Evolutionary conservation across 148 eudicot genomes (phyloP).

Genomic region (Silene uniflora): DNA sequence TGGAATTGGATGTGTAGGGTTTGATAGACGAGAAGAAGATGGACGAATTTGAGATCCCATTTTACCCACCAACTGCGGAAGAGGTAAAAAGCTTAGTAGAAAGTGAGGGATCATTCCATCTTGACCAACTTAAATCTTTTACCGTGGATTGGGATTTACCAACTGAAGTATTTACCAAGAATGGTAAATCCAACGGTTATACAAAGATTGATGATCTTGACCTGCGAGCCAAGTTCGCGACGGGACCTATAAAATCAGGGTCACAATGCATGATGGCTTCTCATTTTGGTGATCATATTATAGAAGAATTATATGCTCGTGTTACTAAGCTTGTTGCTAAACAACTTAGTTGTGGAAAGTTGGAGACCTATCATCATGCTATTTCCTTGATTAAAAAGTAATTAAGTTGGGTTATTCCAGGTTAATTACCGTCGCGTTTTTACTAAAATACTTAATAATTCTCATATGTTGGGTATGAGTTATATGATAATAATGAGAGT

Average conservation of each 20-base stretch:
- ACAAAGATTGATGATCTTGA: neutral
- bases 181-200: neutral
- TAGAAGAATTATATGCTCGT: neutral
- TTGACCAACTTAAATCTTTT: conserved; percentile 2
- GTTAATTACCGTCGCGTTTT: too few species aligned
- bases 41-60: conserved; percentile 13
- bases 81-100: conserved; percentile 10
- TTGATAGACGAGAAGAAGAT: conserved; percentile 8
- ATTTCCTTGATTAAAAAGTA: neutral
- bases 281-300: conserved; percentile 1
- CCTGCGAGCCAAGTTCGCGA: neutral
- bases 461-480: too few species aligned
- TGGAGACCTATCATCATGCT: neutral
- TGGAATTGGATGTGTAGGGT: neutral
- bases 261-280: neutral
- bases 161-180: neutral
- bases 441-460: too few species aligned
- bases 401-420: too few species aligned
- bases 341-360: neutral
- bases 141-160: conserved; percentile 18
- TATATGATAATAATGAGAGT: too few species aligned
- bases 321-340: neutral
- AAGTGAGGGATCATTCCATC: conserved; percentile 12
- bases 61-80: conserved; percentile 17
- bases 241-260: neutral